Conservation (phyloP, 495 filamentous ascomycete genomes). For the Aspergillus haitiensis region DNA sequence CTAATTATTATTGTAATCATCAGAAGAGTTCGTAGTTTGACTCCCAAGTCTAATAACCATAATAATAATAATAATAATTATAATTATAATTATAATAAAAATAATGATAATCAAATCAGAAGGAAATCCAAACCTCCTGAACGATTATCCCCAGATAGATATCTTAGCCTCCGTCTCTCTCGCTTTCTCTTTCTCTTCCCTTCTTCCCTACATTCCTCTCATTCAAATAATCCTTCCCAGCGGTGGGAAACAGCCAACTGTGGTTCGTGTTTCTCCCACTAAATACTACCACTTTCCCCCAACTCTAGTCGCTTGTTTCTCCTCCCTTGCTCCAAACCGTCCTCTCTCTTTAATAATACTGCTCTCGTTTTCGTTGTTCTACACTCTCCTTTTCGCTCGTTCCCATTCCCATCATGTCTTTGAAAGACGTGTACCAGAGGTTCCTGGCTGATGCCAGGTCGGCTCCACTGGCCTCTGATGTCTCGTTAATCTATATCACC, state of each 20-base stretch:
- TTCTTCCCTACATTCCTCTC: neutral
- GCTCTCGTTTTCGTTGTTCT: slow-evolving; percentile 16
- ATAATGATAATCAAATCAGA: neutral
- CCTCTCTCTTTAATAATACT: slow-evolving; percentile 13
- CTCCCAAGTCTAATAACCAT: too few species aligned
- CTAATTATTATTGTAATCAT: neutral
- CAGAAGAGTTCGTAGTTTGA: neutral
- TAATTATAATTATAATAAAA: slow-evolving; percentile 2
- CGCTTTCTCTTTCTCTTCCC: neutral
- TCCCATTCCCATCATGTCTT: slow-evolving; percentile 48
- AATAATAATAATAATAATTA: neutral
- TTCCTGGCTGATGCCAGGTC: slow-evolving; percentile 72
- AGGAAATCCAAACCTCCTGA: neutral
- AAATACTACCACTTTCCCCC: slow-evolving; percentile 6
- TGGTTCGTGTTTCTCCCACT: slow-evolving; percentile 21
- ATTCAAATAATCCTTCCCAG: neutral
- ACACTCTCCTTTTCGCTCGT: slow-evolving; percentile 18
- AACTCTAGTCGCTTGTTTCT: neutral
- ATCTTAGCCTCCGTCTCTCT: neutral
- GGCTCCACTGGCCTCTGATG: slow-evolving; percentile 63
- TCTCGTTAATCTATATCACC: slow-evolving; percentile 87
- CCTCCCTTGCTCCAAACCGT: neutral
- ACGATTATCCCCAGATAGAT: neutral
- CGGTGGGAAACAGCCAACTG: slow-evolving; percentile 4
- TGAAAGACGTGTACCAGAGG: slow-evolving; percentile 69